Conservation (phyloP, 2,329 filamentous ascomycete genomes). For the Alternaria gansuensis region DNA sequence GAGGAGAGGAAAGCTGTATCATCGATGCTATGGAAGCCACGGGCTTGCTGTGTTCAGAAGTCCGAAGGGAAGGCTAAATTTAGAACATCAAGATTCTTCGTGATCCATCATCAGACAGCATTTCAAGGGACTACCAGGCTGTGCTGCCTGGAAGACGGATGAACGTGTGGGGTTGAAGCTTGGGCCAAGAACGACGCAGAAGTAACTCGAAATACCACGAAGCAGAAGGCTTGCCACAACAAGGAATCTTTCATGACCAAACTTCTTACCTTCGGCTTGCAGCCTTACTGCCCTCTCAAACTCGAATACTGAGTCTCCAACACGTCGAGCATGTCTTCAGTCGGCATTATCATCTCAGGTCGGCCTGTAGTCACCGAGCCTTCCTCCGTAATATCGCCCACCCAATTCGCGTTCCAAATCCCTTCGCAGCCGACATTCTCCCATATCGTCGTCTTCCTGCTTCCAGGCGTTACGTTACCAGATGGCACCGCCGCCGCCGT, state of each 20-base stretch:
- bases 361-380: slow-evolving; percentile 66
- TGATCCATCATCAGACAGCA: neutral
- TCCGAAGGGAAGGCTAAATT: neutral
- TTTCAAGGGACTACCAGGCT: neutral
- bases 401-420: slow-evolving; percentile 74
- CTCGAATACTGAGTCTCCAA: neutral
- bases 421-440: slow-evolving; percentile 66
- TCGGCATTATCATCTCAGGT: slow-evolving; percentile 68
- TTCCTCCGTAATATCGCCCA: slow-evolving; percentile 63
- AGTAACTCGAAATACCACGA: slow-evolving; percentile 33
- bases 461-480: slow-evolving; percentile 79
- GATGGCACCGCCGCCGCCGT: slow-evolving; percentile 83
- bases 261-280: neutral
- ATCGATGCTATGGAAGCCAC: neutral
- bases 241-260: slow-evolving; percentile 10
- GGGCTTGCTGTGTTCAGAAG: neutral
- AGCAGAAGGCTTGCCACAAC: slow-evolving; percentile 6
- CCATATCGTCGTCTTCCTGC: slow-evolving; percentile 87
- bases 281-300: slow-evolving; percentile 13
- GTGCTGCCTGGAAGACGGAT: neutral
- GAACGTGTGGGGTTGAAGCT: slow-evolving; percentile 24
- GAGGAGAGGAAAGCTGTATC: neutral
- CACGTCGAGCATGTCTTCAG: slow-evolving; percentile 57
- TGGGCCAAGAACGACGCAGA: slow-evolving; percentile 35
- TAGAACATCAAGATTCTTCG: neutral